Evolutionary conservation across 352 stramenopile species (phyloP).

Genomic region (Saprolegnia parasitica): DNA sequence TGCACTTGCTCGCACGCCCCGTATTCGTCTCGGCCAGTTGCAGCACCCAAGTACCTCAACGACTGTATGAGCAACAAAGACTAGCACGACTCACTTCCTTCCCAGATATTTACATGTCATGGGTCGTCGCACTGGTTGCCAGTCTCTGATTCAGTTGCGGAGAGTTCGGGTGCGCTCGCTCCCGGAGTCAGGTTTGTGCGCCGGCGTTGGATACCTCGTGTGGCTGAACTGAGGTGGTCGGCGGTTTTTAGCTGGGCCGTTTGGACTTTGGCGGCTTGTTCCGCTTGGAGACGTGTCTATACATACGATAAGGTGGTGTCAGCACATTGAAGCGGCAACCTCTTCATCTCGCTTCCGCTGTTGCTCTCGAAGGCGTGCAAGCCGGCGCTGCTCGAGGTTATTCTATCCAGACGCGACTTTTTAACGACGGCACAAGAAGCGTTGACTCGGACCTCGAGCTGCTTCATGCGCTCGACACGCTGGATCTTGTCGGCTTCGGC

Average conservation of each 20-base stretch:
- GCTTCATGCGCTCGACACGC: not conserved
- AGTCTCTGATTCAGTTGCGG: not conserved
- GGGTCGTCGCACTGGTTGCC: not conserved
- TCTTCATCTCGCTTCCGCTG: not conserved
- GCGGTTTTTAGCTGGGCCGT: not conserved
- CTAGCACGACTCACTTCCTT: too few relatives aligned
- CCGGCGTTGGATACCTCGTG: not conserved
- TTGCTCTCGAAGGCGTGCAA: not conserved
- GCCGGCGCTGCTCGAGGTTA: not conserved
- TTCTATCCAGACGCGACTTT: too few relatives aligned
- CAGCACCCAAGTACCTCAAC: too few relatives aligned
- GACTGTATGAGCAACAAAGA: too few relatives aligned
- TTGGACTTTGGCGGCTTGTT: not conserved
- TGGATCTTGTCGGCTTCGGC: not conserved
- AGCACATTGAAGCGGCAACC: not conserved
- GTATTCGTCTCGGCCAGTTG: too few relatives aligned
- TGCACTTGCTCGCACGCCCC: too few relatives aligned
- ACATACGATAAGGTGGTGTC: too few relatives aligned
- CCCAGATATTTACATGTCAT: not conserved
- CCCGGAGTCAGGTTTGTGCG: not conserved
- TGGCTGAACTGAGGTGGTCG: not conserved
- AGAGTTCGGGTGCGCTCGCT: not conserved
- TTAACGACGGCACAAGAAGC: too few relatives aligned
- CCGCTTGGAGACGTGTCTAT: not conserved
- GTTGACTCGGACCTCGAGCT: not conserved